A percentile compares a stretch with the other conserved stretches of the same genome.
These are phyloP conservation scores for Diaporthe citrichinensis DNA, from an alignment of 2,329 filamentous ascomycete genomes.

Conservation along the genomic window DNA sequence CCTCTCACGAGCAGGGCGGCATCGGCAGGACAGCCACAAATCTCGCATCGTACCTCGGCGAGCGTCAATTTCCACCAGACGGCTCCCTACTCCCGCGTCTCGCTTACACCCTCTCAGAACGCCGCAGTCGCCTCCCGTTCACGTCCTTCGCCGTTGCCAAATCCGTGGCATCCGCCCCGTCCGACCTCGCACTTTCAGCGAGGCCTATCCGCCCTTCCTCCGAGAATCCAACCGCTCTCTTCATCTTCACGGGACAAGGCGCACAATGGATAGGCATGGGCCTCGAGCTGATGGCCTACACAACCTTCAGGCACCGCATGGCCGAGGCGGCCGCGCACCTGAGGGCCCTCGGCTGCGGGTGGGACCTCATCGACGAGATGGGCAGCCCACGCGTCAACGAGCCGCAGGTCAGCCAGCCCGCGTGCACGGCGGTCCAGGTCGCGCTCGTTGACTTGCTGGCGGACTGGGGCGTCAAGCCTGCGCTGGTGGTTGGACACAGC, in stretches of 20 bases:
- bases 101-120: constrained; percentile 33
- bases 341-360: constrained; percentile 45
- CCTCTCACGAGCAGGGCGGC: constrained; percentile 26
- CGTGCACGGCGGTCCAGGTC: constrained; percentile 55
- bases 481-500: constrained; percentile 45
- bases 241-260: constrained; percentile 54
- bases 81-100: constrained; percentile 8
- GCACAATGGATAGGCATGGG: constrained; percentile 52
- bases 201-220: not conserved
- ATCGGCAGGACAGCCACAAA: constrained; percentile 14
- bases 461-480: constrained; percentile 42
- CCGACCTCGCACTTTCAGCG: not conserved
- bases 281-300: constrained; percentile 44
- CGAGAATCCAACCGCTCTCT: constrained; percentile 38
- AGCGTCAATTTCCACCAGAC: not conserved
- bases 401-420: constrained; percentile 46
- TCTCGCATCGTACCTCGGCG: not conserved
- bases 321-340: constrained; percentile 44
- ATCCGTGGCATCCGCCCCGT: not conserved
- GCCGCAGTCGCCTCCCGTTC: constrained; percentile 31
- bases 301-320: constrained; percentile 44
- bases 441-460: constrained; percentile 51
- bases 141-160: constrained; percentile 1
- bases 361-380: constrained; percentile 50
- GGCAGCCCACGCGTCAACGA: constrained; percentile 46